phyloP scores from a whole-genome alignment of 2,329 filamentous ascomycete genomes.

The Fusarium sterilihyphosum region DNA sequence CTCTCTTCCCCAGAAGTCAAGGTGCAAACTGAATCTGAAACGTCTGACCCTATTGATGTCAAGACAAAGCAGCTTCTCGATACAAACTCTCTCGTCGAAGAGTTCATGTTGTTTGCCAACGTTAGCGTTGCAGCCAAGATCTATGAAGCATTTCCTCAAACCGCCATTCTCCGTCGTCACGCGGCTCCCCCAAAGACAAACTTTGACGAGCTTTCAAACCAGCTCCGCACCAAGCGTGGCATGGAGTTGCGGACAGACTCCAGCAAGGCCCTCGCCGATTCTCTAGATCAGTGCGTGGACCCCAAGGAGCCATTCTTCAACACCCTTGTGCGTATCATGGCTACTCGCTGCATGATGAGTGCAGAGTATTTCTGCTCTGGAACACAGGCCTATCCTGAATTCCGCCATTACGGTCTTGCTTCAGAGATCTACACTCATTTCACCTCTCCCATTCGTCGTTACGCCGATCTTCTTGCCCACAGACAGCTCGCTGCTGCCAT shows the following conservation, averaged over 20 bases:
- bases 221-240: slow-evolving; percentile 86
- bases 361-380: slow-evolving; percentile 98
- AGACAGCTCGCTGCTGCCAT: slow-evolving; percentile 95
- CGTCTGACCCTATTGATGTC: slow-evolving; percentile 94
- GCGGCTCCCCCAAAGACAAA: slow-evolving; percentile 93
- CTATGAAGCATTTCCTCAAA: slow-evolving; percentile 92
- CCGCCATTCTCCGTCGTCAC: slow-evolving; percentile 91
- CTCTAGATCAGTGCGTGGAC: slow-evolving; percentile 86
- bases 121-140: slow-evolving; percentile 92
- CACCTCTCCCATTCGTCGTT: slow-evolving; percentile 95
- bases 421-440: slow-evolving; percentile 99
- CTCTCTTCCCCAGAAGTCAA: slow-evolving; percentile 98
- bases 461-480: slow-evolving; percentile 95
- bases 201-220: slow-evolving; percentile 92
- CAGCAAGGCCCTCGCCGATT: slow-evolving; percentile 92
- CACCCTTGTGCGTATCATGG: slow-evolving; percentile 95
- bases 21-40: slow-evolving; percentile 94
- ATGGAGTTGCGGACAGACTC: slow-evolving; percentile 85
- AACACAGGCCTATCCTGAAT: slow-evolving; percentile 91
- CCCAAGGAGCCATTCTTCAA: slow-evolving; percentile 93
- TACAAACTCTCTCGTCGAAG: slow-evolving; percentile 97
- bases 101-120: slow-evolving; percentile 99
- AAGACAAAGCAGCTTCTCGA: slow-evolving; percentile 94
- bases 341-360: slow-evolving; percentile 98
- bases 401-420: slow-evolving; percentile 95